Conservation (phyloP, 2,329 filamentous ascomycete species). For the Neofusicoccum ribis region DNA sequence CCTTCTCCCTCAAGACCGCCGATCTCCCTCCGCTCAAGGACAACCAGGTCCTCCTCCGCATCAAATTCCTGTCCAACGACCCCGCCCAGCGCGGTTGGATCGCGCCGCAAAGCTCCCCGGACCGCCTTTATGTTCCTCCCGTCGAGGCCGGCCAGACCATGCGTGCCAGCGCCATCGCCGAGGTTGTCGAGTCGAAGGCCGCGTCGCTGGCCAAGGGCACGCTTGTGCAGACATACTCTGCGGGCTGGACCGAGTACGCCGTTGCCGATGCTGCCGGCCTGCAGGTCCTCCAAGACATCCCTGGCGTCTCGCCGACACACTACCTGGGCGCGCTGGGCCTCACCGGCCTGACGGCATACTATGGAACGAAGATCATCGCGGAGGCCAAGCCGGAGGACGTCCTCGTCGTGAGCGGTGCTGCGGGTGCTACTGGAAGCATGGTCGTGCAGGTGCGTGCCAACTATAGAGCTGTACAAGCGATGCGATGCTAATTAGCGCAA, state of each 20-base stretch:
- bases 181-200: slow-evolving; percentile 63
- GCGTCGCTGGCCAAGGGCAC: slow-evolving; percentile 57
- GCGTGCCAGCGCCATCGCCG: slow-evolving; percentile 63
- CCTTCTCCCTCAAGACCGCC: slow-evolving; percentile 41
- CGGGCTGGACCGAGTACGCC: slow-evolving; percentile 68
- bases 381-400: slow-evolving; percentile 68
- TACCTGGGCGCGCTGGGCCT: slow-evolving; percentile 52
- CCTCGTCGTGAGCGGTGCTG: slow-evolving; percentile 75
- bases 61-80: slow-evolving; percentile 53
- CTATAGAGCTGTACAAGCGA: not conserved
- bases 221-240: slow-evolving; percentile 53
- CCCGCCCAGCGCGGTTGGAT: slow-evolving; percentile 48
- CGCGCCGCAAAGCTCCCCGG: not conserved
- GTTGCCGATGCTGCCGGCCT: slow-evolving; percentile 45
- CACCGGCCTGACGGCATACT: slow-evolving; percentile 75
- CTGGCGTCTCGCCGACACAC: slow-evolving; percentile 5
- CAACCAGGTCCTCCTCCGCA: slow-evolving; percentile 50
- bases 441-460: slow-evolving; percentile 65
- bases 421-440: slow-evolving; percentile 74
- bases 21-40: slow-evolving; percentile 38
- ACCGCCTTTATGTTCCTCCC: slow-evolving; percentile 65
- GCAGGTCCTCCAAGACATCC: not conserved
- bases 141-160: slow-evolving; percentile 68
- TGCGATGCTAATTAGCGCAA: slow-evolving; percentile 29
- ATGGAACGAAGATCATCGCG: slow-evolving; percentile 69